A percentile compares a stretch with the other conserved stretches of the same genome.
Conservation (phyloP, 208 protist genomes). For the Leishmania guyanensis region DNA sequence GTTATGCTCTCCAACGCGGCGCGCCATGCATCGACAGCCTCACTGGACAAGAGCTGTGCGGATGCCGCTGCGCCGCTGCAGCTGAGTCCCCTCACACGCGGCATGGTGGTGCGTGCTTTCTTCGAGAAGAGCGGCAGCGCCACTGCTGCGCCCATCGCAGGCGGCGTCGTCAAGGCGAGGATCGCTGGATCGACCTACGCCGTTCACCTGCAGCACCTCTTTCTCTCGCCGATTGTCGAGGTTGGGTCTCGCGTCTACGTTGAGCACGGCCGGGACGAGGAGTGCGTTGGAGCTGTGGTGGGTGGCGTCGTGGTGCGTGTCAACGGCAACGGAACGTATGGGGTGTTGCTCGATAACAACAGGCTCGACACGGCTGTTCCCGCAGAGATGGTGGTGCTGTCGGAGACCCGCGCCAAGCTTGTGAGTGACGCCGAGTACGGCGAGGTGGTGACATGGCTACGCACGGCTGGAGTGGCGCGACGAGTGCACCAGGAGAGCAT, state of each 20-base stretch:
- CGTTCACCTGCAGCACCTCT: slow-evolving; percentile 59
- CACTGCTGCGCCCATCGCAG: slow-evolving; percentile 46
- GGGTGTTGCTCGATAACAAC: slow-evolving; percentile 86
- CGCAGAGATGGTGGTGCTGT: slow-evolving; percentile 60
- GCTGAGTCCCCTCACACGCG: not conserved
- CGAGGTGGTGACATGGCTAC: slow-evolving; percentile 78
- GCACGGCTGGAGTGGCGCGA: slow-evolving; percentile 66
- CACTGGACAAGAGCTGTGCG: no score
- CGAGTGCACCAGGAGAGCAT: slow-evolving; percentile 72
- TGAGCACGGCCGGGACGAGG: slow-evolving; percentile 47
- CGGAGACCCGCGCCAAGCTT: slow-evolving; percentile 57
- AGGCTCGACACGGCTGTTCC: slow-evolving; percentile 78
- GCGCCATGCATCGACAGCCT: no score
- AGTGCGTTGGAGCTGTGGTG: slow-evolving; percentile 36
- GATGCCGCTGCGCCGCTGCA: no score
- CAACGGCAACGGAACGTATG: slow-evolving; percentile 79
- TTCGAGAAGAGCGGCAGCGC: slow-evolving; percentile 53
- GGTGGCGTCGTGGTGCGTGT: slow-evolving; percentile 78
- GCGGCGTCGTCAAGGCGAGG: slow-evolving; percentile 54
- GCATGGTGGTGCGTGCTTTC: slow-evolving; percentile 54
- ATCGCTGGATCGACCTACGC: slow-evolving; percentile 77
- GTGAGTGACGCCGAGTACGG: slow-evolving; percentile 48
- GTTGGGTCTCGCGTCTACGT: slow-evolving; percentile 80
- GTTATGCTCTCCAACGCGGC: no score
- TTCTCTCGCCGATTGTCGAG: slow-evolving; percentile 72